phyloP scores from a whole-genome alignment of 345 rosid species.

The Chamaenerion angustifolium region DNA sequence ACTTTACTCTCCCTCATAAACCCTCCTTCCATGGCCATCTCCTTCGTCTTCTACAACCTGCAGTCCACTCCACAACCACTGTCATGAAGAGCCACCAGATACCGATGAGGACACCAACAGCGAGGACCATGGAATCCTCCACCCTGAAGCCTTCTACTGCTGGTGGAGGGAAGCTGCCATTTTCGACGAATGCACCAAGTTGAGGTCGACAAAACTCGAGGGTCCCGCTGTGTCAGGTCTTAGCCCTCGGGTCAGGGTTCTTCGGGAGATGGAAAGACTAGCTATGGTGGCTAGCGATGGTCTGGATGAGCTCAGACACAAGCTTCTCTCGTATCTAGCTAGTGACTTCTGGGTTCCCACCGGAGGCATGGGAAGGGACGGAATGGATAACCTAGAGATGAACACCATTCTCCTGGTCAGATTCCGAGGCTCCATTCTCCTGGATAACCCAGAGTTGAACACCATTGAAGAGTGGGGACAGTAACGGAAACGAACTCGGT shows the following conservation, averaged over 20 bases:
- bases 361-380: slow-evolving; percentile 33
- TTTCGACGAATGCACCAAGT: slow-evolving; percentile 23
- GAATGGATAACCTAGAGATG: slow-evolving; percentile 33
- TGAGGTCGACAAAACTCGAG: slow-evolving; percentile 15
- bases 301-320: slow-evolving; percentile 39
- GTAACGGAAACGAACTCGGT: no score
- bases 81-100: slow-evolving; percentile 29
- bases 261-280: slow-evolving; percentile 51
- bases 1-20: background rate
- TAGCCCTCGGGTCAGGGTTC: no score
- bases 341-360: slow-evolving; percentile 57
- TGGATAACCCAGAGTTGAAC: no score
- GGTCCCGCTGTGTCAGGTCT: slow-evolving; percentile 11
- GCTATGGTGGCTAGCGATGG: slow-evolving; percentile 37
- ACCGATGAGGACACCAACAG: slow-evolving; percentile 23
- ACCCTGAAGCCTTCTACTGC: no score
- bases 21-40: slow-evolving; percentile 5
- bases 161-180: slow-evolving; percentile 46
- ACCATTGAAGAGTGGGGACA: no score
- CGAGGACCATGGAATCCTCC: slow-evolving; percentile 6
- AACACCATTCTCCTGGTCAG: slow-evolving; percentile 44
- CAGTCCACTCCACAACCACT: no score
- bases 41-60: no score
- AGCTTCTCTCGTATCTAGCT: slow-evolving; percentile 25
- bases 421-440: slow-evolving; percentile 36